phyloP scores from a whole-genome alignment of 257 asterid genomes.

The Nicotiana attenuata region DNA sequence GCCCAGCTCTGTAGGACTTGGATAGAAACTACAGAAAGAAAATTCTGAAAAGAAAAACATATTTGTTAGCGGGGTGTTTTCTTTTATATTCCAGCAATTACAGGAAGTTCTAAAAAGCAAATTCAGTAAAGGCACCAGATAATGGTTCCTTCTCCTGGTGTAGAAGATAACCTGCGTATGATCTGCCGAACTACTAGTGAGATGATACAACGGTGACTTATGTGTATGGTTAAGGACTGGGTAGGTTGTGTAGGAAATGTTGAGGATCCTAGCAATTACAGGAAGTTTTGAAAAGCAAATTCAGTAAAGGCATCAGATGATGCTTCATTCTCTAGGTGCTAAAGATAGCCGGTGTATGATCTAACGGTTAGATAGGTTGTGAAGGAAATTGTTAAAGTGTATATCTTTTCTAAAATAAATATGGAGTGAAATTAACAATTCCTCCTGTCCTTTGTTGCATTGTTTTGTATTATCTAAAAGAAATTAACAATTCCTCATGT shows the following conservation, averaged over 20 bases:
- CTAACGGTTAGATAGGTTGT: background rate
- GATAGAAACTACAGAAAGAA: too few relatives aligned
- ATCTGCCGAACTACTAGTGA: background rate
- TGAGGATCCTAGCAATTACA: conserved; percentile 42
- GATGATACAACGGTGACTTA: background rate
- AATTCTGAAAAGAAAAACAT: too few relatives aligned
- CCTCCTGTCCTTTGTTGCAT: too few relatives aligned
- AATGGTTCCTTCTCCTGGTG: conserved; percentile 14
- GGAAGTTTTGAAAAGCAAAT: conserved; percentile 37
- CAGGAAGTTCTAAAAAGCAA: conserved; percentile 42
- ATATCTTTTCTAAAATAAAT: background rate
- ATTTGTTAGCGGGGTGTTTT: conserved; percentile 33
- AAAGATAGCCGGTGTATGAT: conserved; percentile 10
- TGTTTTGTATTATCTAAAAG: too few relatives aligned
- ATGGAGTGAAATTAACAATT: too few relatives aligned
- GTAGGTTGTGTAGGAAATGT: too few relatives aligned
- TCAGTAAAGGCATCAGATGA: conserved; percentile 30
- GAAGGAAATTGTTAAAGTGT: background rate
- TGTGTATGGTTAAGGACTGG: background rate
- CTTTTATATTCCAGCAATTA: conserved; percentile 42
- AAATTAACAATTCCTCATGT: too few relatives aligned
- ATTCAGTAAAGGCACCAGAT: conserved; percentile 32
- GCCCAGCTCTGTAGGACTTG: background rate
- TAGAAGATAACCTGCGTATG: conserved; percentile 8
- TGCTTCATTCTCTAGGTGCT: conserved; percentile 14